Base-by-base conservation (phyloP, 1,284 basidiomycete genomes). In the Marasmius oreades region DNA sequence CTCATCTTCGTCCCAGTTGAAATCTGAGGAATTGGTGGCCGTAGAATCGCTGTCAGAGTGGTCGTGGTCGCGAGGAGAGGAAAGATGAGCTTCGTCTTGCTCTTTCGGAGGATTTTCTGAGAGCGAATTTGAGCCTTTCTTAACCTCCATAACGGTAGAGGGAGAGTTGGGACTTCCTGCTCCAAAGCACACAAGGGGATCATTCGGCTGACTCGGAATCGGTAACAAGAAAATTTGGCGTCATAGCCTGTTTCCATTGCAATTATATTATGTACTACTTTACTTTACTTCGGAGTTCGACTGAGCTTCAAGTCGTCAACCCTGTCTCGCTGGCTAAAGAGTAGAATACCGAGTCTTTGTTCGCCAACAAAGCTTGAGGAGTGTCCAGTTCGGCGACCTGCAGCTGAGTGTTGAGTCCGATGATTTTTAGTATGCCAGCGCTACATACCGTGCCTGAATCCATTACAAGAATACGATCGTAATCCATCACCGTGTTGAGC, bases 401-500 rank as follows among this genome's bases (percentile, higher is more conserved):
- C 18, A 55, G 36, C 23, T 16, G 42, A 39, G 36, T 12, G 28
- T 20, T 54, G 14, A 1, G 39, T 37, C 23, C 39, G 43, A 51
- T n/a, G 51, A 28, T 52, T 53, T 31, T 56, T 18, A 42, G 53
- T 18, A 56, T 31, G 5, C 26, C 46, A 60, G 56, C 44, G 36
- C 47, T 53, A 31, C 53, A 52, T 58, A 92, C 87, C 62, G 73
- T 73, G 14, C 95, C 95, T 18, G 86, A 76, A 61, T 88, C 85
- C 71, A 98, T 83, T 12, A 97, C 94, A 26, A 97, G 71, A 11
- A 98, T 85, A 34, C 86, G 82, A 62, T 92, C 88, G 39, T 86
- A 93, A 64, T 94, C 88, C 58, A 96, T 82, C 65, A 98, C 95
- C 3, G 95, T 97, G 68, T 95, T 93, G 55, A 97, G 75, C 1